A percentile compares a stretch with the other conserved stretches of the same genome.
phyloP scores from a whole-genome alignment of 495 filamentous ascomycete genomes.

The Podospora comata region DNA sequence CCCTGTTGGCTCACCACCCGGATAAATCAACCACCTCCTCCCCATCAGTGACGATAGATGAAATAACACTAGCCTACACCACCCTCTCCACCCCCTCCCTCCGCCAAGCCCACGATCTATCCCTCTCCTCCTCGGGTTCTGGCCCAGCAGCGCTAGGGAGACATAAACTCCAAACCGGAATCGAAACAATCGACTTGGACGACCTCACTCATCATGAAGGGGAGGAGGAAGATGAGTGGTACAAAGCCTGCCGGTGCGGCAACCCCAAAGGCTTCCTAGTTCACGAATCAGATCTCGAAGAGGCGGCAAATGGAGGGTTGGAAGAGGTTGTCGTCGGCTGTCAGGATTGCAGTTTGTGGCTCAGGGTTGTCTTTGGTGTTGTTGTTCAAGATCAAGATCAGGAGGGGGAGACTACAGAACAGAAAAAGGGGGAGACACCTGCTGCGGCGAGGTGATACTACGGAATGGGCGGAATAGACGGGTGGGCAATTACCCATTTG shows the following conservation, averaged over 20 bases:
- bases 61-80: constrained; percentile 73
- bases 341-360: constrained; percentile 76
- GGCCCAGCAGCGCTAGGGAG: constrained; percentile 1
- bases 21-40: constrained; percentile 55
- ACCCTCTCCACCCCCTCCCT: constrained; percentile 58
- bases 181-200: constrained; percentile 57
- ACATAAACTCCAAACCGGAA: constrained; percentile 57
- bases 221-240: constrained; percentile 51
- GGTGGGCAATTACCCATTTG: too few species aligned
- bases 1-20: constrained; percentile 75
- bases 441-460: too few species aligned
- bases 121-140: constrained; percentile 30
- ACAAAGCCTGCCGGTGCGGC: constrained; percentile 74
- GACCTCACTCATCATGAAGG: constrained; percentile 41
- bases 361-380: constrained; percentile 69
- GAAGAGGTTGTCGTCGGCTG: constrained; percentile 71
- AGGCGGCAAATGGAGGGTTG: constrained; percentile 53
- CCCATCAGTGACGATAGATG: constrained; percentile 57
- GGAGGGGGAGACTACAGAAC: neutral
- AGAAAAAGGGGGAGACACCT: neutral
- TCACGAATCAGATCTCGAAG: constrained; percentile 67
- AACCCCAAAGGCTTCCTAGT: constrained; percentile 69
- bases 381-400: constrained; percentile 44
- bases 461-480: too few species aligned
- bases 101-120: constrained; percentile 64